phyloP scores from a whole-genome alignment of 306 rosid genomes.

The Aeschynomene evenia region DNA sequence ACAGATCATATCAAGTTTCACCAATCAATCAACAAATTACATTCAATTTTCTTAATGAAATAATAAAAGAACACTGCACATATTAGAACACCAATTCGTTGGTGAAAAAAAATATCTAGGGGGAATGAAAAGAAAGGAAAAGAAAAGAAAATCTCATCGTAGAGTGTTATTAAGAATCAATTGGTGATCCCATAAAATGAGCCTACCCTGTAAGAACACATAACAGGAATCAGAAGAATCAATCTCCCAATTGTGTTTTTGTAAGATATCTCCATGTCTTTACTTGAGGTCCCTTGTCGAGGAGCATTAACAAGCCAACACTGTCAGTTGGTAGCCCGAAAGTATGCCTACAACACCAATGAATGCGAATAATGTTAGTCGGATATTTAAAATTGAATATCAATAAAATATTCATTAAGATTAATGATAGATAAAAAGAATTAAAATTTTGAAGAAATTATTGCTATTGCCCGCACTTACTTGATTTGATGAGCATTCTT shows the following conservation, averaged over 20 bases:
- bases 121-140: not conserved
- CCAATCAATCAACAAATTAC: slow-evolving; percentile 44
- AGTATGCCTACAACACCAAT: slow-evolving; percentile 73
- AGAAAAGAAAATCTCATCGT: slow-evolving; percentile 1
- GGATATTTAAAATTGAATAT: too few species aligned
- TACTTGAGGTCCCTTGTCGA: slow-evolving; percentile 57
- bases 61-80: slow-evolving; percentile 51
- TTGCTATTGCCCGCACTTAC: slow-evolving; percentile 56
- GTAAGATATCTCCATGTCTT: slow-evolving; percentile 83
- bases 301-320: slow-evolving; percentile 75
- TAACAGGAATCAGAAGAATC: slow-evolving; percentile 28
- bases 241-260: slow-evolving; percentile 53
- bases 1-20: slow-evolving; percentile 37
- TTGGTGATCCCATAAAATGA: slow-evolving; percentile 29
- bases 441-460: slow-evolving; percentile 11
- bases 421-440: too few species aligned
- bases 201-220: slow-evolving; percentile 27
- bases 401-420: too few species aligned
- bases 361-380: too few species aligned
- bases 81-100: slow-evolving; percentile 37
- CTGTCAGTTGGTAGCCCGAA: slow-evolving; percentile 56
- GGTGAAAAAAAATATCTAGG: slow-evolving; percentile 45
- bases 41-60: slow-evolving; percentile 46
- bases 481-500: slow-evolving; percentile 66
- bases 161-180: slow-evolving; percentile 32